Evolutionary conservation across 2,329 filamentous ascomycete species (phyloP), one percentile per base, ranked within the genome.

Genomic region (Alternaria sp.): DNA sequence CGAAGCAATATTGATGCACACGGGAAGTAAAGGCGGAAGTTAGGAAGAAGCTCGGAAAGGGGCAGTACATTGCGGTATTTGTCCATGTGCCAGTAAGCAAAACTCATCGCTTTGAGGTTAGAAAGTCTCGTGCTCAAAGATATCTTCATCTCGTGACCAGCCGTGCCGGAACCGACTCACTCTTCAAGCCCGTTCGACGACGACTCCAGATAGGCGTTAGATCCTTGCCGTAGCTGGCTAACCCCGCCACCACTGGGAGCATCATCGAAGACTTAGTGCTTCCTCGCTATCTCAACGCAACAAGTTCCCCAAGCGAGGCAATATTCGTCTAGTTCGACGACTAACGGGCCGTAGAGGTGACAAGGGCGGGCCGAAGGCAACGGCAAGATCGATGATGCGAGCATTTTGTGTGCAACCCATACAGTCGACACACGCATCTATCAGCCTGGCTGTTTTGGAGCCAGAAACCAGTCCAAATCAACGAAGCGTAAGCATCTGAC

Each of bases 301-400:
- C 28, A 13, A 36, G 26, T 47, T 17, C 15, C 46, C 49, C 32
- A 25, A 23, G 28, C 40, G 43, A 32, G 23, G 40, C 49, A 25
- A 25, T n/a, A 23, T 21, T 32, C 13, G 32, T 54, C 43, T 53
- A 23, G 55, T 53, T 32, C 25, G 9, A 32, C n/a, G 43, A 23
- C 19, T 26, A 51, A 55, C 50, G 60, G 60, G 30, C 60, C 56
- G 50, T 32, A n/a, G 19, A 21, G 32, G 19, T 59, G 44, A 55
- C 30, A 59, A 12, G 44, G 23, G 49, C 60, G 60, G 60, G 49
- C 60, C 60, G 56, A 59, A 32, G 23, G 26, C 21, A 50, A 59
- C 56, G 60, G 56, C 45, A 54, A 50, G 45, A 59, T 62, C 56
- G 60, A 62, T 62, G 60, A 62, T 62, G 60, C 49, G 45, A 53